Evolutionary conservation across 495 filamentous ascomycete species (phyloP).

Genomic region (Glonium stellatum): DNA sequence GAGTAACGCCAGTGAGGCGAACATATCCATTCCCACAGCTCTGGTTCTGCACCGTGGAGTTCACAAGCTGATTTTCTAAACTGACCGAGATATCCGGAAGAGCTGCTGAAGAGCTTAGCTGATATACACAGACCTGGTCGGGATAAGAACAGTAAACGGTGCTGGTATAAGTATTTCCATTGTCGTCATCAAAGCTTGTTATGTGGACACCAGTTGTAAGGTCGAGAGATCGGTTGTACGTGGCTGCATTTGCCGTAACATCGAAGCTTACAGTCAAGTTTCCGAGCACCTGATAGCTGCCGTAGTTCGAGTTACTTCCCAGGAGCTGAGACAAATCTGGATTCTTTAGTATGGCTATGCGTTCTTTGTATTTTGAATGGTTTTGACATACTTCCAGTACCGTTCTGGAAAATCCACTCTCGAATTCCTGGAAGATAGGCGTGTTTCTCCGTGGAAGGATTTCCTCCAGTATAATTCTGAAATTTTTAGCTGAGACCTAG

Average conservation of each 20-base stretch:
- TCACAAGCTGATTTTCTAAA: slow-evolving; percentile 33
- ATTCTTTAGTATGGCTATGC: background rate
- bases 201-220: slow-evolving; percentile 39
- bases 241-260: slow-evolving; percentile 24
- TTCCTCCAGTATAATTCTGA: slow-evolving; percentile 42
- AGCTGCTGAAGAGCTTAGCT: slow-evolving; percentile 30
- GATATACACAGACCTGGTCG: slow-evolving; percentile 44
- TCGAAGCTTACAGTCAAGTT: slow-evolving; percentile 41
- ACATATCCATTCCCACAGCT: slow-evolving; percentile 30
- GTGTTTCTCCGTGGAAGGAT: slow-evolving; percentile 35
- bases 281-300: slow-evolving; percentile 40
- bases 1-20: slow-evolving; percentile 30
- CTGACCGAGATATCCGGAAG: slow-evolving; percentile 36
- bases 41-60: slow-evolving; percentile 21
- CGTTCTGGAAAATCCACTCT: slow-evolving; percentile 42
- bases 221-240: slow-evolving; percentile 41
- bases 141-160: slow-evolving; percentile 43
- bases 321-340: slow-evolving; percentile 23
- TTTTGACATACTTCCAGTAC: slow-evolving; percentile 39
- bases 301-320: slow-evolving; percentile 40
- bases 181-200: slow-evolving; percentile 27
- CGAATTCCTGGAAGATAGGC: slow-evolving; percentile 39
- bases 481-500: background rate
- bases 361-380: background rate
- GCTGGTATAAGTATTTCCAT: slow-evolving; percentile 29